Conservation (phyloP, 495 filamentous ascomycete species). For the Podospora tetraspora region DNA sequence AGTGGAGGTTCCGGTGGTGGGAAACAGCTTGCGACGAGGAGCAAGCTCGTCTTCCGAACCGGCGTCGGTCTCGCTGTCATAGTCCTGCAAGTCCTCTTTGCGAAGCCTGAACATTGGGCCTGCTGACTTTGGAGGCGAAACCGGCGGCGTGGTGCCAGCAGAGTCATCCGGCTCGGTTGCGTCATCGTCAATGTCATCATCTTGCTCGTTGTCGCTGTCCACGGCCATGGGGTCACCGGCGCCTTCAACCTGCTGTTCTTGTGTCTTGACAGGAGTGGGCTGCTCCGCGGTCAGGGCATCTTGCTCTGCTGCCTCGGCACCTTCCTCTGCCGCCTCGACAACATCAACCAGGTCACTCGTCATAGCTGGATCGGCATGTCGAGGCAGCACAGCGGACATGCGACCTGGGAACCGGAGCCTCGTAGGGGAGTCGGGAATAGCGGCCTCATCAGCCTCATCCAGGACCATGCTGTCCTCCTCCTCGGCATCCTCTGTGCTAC, state of each 20-base stretch:
- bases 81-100: slow-evolving; percentile 34
- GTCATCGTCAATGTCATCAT: neutral
- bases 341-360: slow-evolving; percentile 20
- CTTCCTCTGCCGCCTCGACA: slow-evolving; percentile 8
- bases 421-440: slow-evolving; percentile 29
- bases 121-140: slow-evolving; percentile 26
- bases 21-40: slow-evolving; percentile 10
- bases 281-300: neutral
- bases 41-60: slow-evolving; percentile 54
- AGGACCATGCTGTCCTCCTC: slow-evolving; percentile 1
- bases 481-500: neutral
- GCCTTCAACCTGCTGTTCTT: slow-evolving; percentile 2
- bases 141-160: slow-evolving; percentile 28
- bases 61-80: slow-evolving; percentile 32
- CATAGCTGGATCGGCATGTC: slow-evolving; percentile 44
- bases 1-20: slow-evolving; percentile 29
- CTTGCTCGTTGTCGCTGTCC: slow-evolving; percentile 22
- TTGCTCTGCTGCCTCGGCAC: neutral
- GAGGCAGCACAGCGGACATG: slow-evolving; percentile 46
- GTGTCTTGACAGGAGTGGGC: slow-evolving; percentile 4
- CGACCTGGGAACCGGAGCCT: slow-evolving; percentile 44
- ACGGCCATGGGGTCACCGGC: slow-evolving; percentile 29
- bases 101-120: slow-evolving; percentile 32
- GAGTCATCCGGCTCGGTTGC: slow-evolving; percentile 4
- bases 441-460: slow-evolving; percentile 15